Evolutionary conservation across 2,329 filamentous ascomycete genomes (phyloP).

Genomic region (Diaporthe longicolla): DNA sequence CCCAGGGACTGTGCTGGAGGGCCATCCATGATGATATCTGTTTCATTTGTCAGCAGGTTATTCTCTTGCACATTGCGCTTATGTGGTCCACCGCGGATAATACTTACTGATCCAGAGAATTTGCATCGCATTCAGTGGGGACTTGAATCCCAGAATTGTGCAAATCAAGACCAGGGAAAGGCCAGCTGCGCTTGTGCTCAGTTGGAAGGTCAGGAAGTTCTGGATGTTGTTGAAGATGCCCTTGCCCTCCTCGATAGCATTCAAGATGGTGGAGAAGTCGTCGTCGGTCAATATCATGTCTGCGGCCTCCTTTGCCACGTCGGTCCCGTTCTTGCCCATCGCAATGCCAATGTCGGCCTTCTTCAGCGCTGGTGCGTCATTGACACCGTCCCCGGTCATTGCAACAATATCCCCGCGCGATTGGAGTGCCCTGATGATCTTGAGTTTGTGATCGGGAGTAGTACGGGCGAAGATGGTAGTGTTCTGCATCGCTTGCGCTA

Average conservation of each 20-base stretch:
- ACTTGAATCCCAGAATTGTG: conserved; percentile 92
- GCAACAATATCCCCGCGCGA: conserved; percentile 95
- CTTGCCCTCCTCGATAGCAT: conserved; percentile 98
- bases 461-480: conserved; percentile 97
- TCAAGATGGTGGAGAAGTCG: conserved; percentile 91
- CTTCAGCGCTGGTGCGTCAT: conserved; percentile 96
- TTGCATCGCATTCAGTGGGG: conserved; percentile 98
- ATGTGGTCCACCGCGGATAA: background rate
- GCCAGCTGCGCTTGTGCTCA: conserved; percentile 96
- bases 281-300: conserved; percentile 94
- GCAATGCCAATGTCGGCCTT: conserved; percentile 98
- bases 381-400: conserved; percentile 99
- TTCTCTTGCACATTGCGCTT: background rate
- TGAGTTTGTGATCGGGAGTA: conserved; percentile 97
- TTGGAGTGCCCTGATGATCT: conserved; percentile 93
- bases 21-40: conserved; percentile 99
- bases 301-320: conserved; percentile 96
- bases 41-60: conserved; percentile 28
- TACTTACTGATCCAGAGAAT: conserved; percentile 98
- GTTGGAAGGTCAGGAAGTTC: conserved; percentile 98
- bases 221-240: conserved; percentile 99
- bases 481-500: conserved; percentile 86
- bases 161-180: conserved; percentile 92
- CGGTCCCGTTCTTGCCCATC: conserved; percentile 95
- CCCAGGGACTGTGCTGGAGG: conserved; percentile 97